Evolutionary conservation across 2,329 filamentous ascomycete genomes (phyloP).

Genomic region (Setomelanomma holmii): DNA sequence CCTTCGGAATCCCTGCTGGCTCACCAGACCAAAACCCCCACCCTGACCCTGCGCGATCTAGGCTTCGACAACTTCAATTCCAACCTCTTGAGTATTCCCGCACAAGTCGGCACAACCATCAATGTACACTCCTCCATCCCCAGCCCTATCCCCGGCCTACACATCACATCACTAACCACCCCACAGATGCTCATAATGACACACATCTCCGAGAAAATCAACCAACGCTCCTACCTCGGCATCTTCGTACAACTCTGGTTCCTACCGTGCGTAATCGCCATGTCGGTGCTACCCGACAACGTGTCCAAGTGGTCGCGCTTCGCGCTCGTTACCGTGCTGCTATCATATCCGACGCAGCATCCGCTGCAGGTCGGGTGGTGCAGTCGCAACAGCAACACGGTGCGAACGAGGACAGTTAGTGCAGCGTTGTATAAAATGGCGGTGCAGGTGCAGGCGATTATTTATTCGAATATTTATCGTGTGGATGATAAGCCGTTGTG

Average conservation of each 20-base stretch:
- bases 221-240: conserved; percentile 55
- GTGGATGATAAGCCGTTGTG: conserved; percentile 59
- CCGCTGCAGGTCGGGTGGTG: conserved; percentile 13
- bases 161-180: too few species aligned
- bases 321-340: conserved; percentile 45
- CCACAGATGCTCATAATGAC: conserved; percentile 51
- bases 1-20: conserved; percentile 32
- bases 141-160: background rate
- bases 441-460: conserved; percentile 28
- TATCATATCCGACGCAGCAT: conserved; percentile 4
- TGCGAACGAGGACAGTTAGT: conserved; percentile 11
- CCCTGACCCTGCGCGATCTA: conserved; percentile 47
- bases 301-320: conserved; percentile 59
- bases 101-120: background rate
- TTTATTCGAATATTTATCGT: conserved; percentile 30
- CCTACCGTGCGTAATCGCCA: conserved; percentile 62
- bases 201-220: conserved; percentile 53
- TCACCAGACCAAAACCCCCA: conserved; percentile 51
- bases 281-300: conserved; percentile 55
- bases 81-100: conserved; percentile 50
- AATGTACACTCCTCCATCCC: background rate
- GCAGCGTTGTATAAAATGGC: conserved; percentile 57
- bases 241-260: conserved; percentile 64
- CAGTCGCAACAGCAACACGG: conserved; percentile 9
- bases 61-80: conserved; percentile 53